Evolutionary conservation across 306 rosid genomes (phyloP).

Genomic region (Dryas octopetala): DNA sequence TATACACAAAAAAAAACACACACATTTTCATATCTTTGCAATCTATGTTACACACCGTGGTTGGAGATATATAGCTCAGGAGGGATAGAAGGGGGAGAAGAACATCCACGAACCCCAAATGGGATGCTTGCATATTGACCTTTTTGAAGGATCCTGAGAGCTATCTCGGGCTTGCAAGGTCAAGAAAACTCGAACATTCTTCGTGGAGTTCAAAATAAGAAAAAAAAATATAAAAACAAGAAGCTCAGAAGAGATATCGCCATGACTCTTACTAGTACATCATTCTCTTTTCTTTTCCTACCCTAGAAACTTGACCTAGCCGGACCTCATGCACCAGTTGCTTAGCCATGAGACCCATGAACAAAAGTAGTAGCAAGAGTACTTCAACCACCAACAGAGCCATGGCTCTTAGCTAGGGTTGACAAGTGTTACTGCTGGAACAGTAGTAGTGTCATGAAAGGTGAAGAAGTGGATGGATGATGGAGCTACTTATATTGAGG

Average conservation of each 20-base stretch:
- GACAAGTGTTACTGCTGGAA: constrained; percentile 10
- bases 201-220: constrained; percentile 18
- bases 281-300: not conserved
- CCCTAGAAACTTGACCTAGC: constrained; percentile 1
- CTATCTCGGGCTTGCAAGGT: constrained; percentile 86
- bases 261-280: constrained; percentile 31
- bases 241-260: constrained; percentile 99
- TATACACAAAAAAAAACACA: not conserved
- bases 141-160: not conserved
- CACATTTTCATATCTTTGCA: not conserved
- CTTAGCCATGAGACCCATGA: constrained; percentile 12
- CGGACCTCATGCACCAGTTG: not conserved
- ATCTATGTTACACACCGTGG: not conserved
- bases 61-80: constrained; percentile 25
- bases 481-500: constrained; percentile 35
- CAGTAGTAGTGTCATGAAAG: constrained; percentile 24
- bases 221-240: constrained; percentile 23
- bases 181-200: constrained; percentile 79
- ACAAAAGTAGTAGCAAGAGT: not conserved
- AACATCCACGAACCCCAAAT: not conserved
- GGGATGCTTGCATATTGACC: not conserved
- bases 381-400: not conserved
- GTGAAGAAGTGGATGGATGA: constrained; percentile 14
- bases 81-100: constrained; percentile 21
- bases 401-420: constrained; percentile 12